phyloP scores from a whole-genome alignment of 495 filamentous ascomycete genomes.

The Neurospora sp. region DNA sequence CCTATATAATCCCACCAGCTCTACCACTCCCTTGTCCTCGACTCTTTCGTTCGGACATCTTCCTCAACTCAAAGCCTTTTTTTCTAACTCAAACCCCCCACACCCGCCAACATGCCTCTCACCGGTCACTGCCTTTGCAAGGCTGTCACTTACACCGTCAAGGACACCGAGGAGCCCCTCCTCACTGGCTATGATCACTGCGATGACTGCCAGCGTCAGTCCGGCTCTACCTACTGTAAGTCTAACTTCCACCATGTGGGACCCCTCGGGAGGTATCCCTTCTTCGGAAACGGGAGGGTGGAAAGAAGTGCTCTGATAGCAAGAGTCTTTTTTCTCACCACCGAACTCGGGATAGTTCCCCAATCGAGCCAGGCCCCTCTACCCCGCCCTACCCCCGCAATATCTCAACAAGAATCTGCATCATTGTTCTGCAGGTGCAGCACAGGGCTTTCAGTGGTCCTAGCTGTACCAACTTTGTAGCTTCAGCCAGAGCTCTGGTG shows the following conservation, averaged over 20 bases:
- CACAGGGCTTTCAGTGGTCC: not conserved
- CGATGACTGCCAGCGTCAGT: constrained; percentile 63
- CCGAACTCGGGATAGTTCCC: not conserved
- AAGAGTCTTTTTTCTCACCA: not conserved
- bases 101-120: constrained; percentile 46
- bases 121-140: constrained; percentile 63
- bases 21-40: not conserved
- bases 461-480: not conserved
- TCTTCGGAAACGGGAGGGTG: not conserved
- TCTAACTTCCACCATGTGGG: not conserved
- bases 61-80: not conserved
- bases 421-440: not conserved
- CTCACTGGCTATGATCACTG: constrained; percentile 59
- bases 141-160: constrained; percentile 51
- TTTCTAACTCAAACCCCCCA: not conserved
- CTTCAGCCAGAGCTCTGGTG: not conserved
- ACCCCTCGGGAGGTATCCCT: not conserved
- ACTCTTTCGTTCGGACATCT: not conserved
- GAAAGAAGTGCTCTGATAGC: not conserved
- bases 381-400: not conserved
- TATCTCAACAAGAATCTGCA: not conserved
- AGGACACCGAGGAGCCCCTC: constrained; percentile 42
- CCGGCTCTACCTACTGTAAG: constrained; percentile 58
- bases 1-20: not conserved
- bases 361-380: not conserved